Base-by-base conservation (phyloP, 2,329 filamentous ascomycete species). In the Hymenoscyphus repandus region DNA sequence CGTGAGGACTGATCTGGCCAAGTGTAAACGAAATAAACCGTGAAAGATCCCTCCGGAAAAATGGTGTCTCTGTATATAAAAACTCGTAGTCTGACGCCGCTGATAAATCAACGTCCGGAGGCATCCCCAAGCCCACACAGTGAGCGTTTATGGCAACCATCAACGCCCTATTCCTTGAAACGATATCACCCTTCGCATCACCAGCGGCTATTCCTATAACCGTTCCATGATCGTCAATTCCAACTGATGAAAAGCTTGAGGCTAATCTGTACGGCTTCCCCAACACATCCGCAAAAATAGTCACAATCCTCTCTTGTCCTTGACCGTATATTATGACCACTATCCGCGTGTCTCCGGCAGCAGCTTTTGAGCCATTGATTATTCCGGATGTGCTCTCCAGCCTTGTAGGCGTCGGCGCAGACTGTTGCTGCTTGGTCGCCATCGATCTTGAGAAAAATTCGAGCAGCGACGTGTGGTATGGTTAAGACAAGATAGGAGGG, bases 81-180 rank as follows among this genome's bases (percentile, higher is more conserved):
- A 92, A 93, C 66, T 95, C 89, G 70, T 92, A 93, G 69, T 93
- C 87, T 70, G 86, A 91, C 51, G 78, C 69, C 22, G 79, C 73
- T 13, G 84, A 89, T 20, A 90, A 75, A 41, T 74, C 67, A 36
- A 78, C 66, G 58, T 88, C 82, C n/a, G 84, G 82, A 15, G 82
- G 81, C 72, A 85, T 86, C 30, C 82, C 82, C 49, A 82, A 74
- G 60, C 84, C 82, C 55, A 90, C 81, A 64, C 85, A 88, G 66
- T 92, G 86, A 20, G 86, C 83, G 65, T 91, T 86, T 65, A 93
- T 85, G 50, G 84, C 72, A 43, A 90, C 77, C 40, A 88, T 73
- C 32, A 82, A 73, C 12, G 73, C 69, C 54, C 72, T 76, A 58
- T 85, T 72, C 60, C 83, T 78, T n/a, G 72, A 67, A 33, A 76